Percentiles rank a stretch among this genome's conserved stretches.
phyloP scores from a whole-genome alignment of 805 yeast genomes.

The Groenewaldozyma salmanticensis region DNA sequence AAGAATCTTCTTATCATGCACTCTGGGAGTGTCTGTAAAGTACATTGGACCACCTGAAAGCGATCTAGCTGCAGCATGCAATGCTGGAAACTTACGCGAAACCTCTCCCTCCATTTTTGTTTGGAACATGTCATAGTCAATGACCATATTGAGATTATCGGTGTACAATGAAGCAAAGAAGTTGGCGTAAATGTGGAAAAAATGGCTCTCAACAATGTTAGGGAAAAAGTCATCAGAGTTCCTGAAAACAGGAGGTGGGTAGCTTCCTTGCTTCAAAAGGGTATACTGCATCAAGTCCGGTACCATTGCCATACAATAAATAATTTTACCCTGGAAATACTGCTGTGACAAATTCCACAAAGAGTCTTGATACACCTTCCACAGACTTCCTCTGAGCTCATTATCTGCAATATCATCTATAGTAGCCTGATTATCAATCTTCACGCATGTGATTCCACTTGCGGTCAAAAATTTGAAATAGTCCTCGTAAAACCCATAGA shows the following conservation, averaged over 20 bases:
- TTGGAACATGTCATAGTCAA: constrained; percentile 27
- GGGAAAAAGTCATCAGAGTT: constrained; percentile 27
- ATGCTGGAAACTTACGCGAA: constrained; percentile 8
- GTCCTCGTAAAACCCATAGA: constrained; percentile 18
- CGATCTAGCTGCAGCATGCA: constrained; percentile 23
- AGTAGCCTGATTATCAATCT: constrained; percentile 23
- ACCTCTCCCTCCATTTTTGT: constrained; percentile 10
- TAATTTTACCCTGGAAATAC: constrained; percentile 18
- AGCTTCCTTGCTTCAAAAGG: neutral
- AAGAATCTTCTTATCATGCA: constrained; percentile 17
- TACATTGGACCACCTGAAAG: constrained; percentile 26
- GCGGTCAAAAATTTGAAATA: constrained; percentile 19
- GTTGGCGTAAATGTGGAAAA: constrained; percentile 24
- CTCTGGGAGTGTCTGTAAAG: constrained; percentile 20
- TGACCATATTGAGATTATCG: constrained; percentile 15
- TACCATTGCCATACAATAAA: constrained; percentile 25
- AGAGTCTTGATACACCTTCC: constrained; percentile 20
- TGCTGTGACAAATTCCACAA: constrained; percentile 14
- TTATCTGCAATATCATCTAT: constrained; percentile 17
- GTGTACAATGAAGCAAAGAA: constrained; percentile 19
- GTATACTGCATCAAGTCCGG: constrained; percentile 15
- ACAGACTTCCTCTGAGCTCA: constrained; percentile 10
- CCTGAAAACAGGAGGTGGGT: constrained; percentile 16
- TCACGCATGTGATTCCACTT: constrained; percentile 21
- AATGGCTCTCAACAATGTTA: constrained; percentile 18